Base-by-base conservation (phyloP, 2,329 filamentous ascomycete species). In the Pyricularia grisea region DNA sequence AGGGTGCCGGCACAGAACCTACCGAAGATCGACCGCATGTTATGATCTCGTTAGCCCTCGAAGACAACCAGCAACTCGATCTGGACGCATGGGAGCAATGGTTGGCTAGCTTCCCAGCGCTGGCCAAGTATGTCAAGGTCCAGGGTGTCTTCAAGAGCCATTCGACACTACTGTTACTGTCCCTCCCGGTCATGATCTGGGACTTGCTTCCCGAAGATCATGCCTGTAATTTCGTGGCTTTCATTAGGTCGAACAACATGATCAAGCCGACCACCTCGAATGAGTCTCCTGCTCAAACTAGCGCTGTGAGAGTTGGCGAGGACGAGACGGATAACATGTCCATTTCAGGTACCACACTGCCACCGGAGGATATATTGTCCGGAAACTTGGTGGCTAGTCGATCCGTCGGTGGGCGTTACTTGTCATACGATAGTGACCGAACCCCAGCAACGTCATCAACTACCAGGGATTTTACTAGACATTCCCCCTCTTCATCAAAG, bases 131-230 rank as follows among this genome's bases (percentile, higher is more conserved):
- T 71, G 85, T 87, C 75, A 87, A 87, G 73, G 82, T 88, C 6
- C 85, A 88, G 72, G 86, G 85, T 10, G 81, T 87, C 0, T 88
- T 88, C 75, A 87, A 86, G 73, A 88, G 86, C 67, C 85, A 88
- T 72, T 88, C 86, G 0, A 88, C 84, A 0, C 76, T 88, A 61
- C 79, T 88, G 6, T 75, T 88, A 7, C 76, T 88, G 2, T 88
- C 86, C 0, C 79, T 88, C 74, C 86, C 86, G 0, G 83, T 88
- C 12, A 84, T 85, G 76, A 78, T 88, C 3, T 88, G 86, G 86
- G 84, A 88, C 71, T 76, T 88, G 63, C 78, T 88, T 0, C 86
- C 86, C 0, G 85, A 88, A 50, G 80, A 87, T 67, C 82, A 81
- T 30, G 86, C 86, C 0, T 86, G 84, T 65, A 84, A 84, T 0